A percentile compares a stretch with the other conserved stretches of the same genome.
Conservation (phyloP, 1,139 yeast species). For the Meyerozyma elateridarum region DNA sequence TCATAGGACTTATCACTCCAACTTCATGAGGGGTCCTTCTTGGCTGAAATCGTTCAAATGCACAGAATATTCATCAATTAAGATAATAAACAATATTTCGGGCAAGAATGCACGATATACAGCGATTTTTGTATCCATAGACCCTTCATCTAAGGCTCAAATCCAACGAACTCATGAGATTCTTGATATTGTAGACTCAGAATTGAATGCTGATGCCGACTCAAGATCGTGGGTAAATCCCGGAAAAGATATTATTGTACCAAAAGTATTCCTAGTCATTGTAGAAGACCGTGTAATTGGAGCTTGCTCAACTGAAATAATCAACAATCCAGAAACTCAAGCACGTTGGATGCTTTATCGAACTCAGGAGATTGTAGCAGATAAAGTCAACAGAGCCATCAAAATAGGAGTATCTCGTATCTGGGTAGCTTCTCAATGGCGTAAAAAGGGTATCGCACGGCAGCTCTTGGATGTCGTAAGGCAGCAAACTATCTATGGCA, state of each 20-base stretch:
- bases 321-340: conserved; percentile 18
- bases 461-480: conserved; percentile 39
- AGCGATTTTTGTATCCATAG: not conserved
- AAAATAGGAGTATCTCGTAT: conserved; percentile 60
- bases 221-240: conserved; percentile 42
- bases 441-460: conserved; percentile 48
- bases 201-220: conserved; percentile 55
- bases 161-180: conserved; percentile 14
- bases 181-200: conserved; percentile 51
- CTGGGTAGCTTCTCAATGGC: conserved; percentile 53
- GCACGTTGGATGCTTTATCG: conserved; percentile 47
- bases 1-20: conserved; percentile 47
- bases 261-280: conserved; percentile 44
- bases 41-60: conserved; percentile 25
- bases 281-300: conserved; percentile 45
- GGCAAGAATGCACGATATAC: too few relatives aligned
- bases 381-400: conserved; percentile 23
- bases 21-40: conserved; percentile 42
- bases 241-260: conserved; percentile 5
- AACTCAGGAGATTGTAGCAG: conserved; percentile 32
- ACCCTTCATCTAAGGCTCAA: not conserved
- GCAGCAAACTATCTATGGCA: conserved; percentile 48
- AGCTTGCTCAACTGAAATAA: conserved; percentile 42
- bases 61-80: too few relatives aligned
- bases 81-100: too few relatives aligned